A percentile compares a stretch with the other conserved stretches of the same genome.
phyloP scores from a whole-genome alignment of 2,329 filamentous ascomycete species.

The Pochonia chlamydosporia region DNA sequence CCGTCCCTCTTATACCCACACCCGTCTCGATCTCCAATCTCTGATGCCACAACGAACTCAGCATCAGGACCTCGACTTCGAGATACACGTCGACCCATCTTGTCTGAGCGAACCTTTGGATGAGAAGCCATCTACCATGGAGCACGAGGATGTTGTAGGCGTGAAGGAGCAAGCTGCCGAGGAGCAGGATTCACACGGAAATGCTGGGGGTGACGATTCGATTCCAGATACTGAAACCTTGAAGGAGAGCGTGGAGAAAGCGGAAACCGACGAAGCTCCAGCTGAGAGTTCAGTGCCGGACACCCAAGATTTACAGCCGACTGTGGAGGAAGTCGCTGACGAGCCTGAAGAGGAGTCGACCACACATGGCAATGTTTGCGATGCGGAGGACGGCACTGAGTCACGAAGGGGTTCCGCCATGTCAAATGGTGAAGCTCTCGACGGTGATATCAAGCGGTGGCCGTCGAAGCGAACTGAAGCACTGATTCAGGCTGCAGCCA shows the following conservation, averaged over 20 bases:
- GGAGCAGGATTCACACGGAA: not conserved
- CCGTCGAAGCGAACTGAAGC: slow-evolving; percentile 42
- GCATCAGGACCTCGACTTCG: slow-evolving; percentile 35
- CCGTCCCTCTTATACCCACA: slow-evolving; percentile 8
- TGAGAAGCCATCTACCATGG: slow-evolving; percentile 8
- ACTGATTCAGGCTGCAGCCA: slow-evolving; percentile 47
- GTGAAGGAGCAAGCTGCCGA: not conserved
- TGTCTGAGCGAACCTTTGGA: slow-evolving; percentile 28
- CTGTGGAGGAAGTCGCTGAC: slow-evolving; percentile 3
- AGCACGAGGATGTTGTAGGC: slow-evolving; percentile 4
- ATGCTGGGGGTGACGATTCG: not conserved
- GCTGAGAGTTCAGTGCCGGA: not conserved
- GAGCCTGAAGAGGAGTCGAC: slow-evolving; percentile 1
- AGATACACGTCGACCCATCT: slow-evolving; percentile 42
- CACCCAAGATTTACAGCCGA: slow-evolving; percentile 3
- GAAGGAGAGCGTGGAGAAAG: not conserved
- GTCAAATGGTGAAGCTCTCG: slow-evolving; percentile 13
- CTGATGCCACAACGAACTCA: slow-evolving; percentile 20
- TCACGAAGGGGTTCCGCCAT: slow-evolving; percentile 15
- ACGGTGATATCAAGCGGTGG: slow-evolving; percentile 24
- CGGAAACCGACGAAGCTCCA: not conserved
- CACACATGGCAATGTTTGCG: not conserved
- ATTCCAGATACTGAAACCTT: not conserved
- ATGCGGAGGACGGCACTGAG: not conserved
- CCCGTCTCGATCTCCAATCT: not conserved